These are phyloP conservation scores for Collybiopsis luxurians DNA, from an alignment of 768 basidiomycete species.

Conservation along the genomic window DNA sequence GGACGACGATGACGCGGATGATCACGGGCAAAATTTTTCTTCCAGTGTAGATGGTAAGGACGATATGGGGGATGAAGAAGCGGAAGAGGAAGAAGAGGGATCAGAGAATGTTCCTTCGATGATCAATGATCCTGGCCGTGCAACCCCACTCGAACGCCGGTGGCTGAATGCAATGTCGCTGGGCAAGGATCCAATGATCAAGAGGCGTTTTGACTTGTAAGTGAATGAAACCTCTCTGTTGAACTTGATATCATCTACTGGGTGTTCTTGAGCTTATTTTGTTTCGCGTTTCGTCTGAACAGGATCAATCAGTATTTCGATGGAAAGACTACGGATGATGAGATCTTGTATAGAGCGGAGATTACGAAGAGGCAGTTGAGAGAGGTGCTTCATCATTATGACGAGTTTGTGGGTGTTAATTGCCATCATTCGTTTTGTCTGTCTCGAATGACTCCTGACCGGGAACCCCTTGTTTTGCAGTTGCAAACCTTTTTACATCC, in stretches of 20 bases:
- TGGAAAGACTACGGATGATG: slow-evolving; percentile 87
- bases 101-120: slow-evolving; percentile 59
- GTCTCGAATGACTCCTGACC: slow-evolving; percentile 1
- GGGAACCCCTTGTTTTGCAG: slow-evolving; percentile 17
- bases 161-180: slow-evolving; percentile 94
- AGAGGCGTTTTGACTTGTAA: slow-evolving; percentile 76
- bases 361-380: slow-evolving; percentile 83
- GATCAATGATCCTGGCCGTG: slow-evolving; percentile 80
- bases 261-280: too few relatives aligned
- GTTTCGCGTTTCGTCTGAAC: too few relatives aligned
- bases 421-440: slow-evolving; percentile 23
- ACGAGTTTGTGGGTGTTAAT: slow-evolving; percentile 63
- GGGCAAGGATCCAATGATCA: slow-evolving; percentile 67
- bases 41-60: slow-evolving; percentile 2
- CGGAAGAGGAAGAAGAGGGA: slow-evolving; percentile 41
- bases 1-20: slow-evolving; percentile 25
- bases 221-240: slow-evolving; percentile 29
- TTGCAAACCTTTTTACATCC: slow-evolving; percentile 46
- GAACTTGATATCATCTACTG: too few relatives aligned
- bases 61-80: slow-evolving; percentile 31
- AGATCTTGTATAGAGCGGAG: slow-evolving; percentile 87
- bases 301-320: slow-evolving; percentile 92
- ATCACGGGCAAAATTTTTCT: neutral
- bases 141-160: slow-evolving; percentile 71
- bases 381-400: slow-evolving; percentile 80